Percentiles rank a stretch among this genome's conserved stretches.
phyloP scores from a whole-genome alignment of 2,329 filamentous ascomycete genomes.

The Bipolaris zeicola region DNA sequence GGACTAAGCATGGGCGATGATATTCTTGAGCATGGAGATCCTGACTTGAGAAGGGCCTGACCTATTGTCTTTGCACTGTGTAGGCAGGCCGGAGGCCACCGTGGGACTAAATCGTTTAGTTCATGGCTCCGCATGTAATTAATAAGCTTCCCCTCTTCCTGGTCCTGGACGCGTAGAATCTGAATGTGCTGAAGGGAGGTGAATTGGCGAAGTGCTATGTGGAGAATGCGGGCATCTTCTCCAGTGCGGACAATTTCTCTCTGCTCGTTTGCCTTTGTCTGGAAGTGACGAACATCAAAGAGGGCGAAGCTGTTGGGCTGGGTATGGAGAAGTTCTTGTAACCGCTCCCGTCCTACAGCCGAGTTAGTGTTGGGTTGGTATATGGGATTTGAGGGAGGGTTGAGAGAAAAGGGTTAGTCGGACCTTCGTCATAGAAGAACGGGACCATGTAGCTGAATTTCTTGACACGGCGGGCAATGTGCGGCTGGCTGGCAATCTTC shows the following conservation, averaged over 20 bases:
- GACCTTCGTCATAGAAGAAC: slow-evolving; percentile 63
- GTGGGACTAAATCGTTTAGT: slow-evolving; percentile 56
- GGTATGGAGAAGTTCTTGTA: slow-evolving; percentile 48
- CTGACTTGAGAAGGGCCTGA: slow-evolving; percentile 61
- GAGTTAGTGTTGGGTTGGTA: slow-evolving; percentile 25
- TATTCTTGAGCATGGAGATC: slow-evolving; percentile 64
- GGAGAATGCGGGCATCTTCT: slow-evolving; percentile 60
- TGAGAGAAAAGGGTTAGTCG: not conserved
- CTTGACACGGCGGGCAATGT: slow-evolving; percentile 60
- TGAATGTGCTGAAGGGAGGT: slow-evolving; percentile 67
- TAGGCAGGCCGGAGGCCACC: slow-evolving; percentile 67
- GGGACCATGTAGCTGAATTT: slow-evolving; percentile 67
- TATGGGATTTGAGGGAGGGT: not conserved
- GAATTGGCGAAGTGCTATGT: slow-evolving; percentile 62
- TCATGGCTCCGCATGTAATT: slow-evolving; percentile 58
- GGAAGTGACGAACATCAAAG: slow-evolving; percentile 50
- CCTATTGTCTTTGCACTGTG: slow-evolving; percentile 66
- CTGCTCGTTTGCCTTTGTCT: slow-evolving; percentile 57
- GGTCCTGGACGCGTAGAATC: slow-evolving; percentile 66
- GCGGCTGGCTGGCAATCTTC: slow-evolving; percentile 55
- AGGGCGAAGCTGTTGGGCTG: slow-evolving; percentile 44
- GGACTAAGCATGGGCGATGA: slow-evolving; percentile 68
- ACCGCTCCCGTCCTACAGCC: slow-evolving; percentile 46
- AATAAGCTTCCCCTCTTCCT: slow-evolving; percentile 61
- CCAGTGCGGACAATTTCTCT: slow-evolving; percentile 56